phyloP scores from a whole-genome alignment of 164 flowering plant genomes.

The Berberis vulgaris region DNA sequence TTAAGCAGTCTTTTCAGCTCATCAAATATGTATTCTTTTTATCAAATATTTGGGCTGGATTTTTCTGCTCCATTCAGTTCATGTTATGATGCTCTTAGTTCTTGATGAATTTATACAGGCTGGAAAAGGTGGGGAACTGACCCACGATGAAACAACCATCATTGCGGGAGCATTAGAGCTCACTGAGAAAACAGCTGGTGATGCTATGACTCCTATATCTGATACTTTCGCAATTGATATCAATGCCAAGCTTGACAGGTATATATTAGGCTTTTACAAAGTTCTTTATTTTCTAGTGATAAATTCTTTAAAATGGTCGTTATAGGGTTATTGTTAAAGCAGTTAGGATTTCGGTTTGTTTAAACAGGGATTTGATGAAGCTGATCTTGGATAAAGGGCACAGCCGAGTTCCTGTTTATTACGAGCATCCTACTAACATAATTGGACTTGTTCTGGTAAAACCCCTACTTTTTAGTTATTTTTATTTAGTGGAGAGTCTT shows the following conservation, averaged over 20 bases:
- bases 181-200: slow-evolving; percentile 71
- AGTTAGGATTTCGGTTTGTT: not conserved
- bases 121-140: slow-evolving; percentile 98
- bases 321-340: too few species aligned
- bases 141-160: slow-evolving; percentile 95
- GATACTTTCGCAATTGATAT: slow-evolving; percentile 85
- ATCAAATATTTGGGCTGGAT: not conserved
- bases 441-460: slow-evolving; percentile 87
- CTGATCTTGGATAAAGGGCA: slow-evolving; percentile 66
- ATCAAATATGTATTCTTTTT: not conserved
- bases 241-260: slow-evolving; percentile 56
- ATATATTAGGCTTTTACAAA: not conserved
- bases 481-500: too few species aligned
- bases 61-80: not conserved
- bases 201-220: slow-evolving; percentile 94
- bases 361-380: slow-evolving; percentile 39
- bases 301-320: not conserved
- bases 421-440: slow-evolving; percentile 81
- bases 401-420: slow-evolving; percentile 91
- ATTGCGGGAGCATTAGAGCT: slow-evolving; percentile 97
- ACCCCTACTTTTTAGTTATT: not conserved
- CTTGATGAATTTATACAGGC: slow-evolving; percentile 39
- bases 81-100: not conserved
- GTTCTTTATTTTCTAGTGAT: not conserved
- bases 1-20: not conserved